Conservation (phyloP, 2,329 filamentous ascomycete species). For the Fusarium coicis region DNA sequence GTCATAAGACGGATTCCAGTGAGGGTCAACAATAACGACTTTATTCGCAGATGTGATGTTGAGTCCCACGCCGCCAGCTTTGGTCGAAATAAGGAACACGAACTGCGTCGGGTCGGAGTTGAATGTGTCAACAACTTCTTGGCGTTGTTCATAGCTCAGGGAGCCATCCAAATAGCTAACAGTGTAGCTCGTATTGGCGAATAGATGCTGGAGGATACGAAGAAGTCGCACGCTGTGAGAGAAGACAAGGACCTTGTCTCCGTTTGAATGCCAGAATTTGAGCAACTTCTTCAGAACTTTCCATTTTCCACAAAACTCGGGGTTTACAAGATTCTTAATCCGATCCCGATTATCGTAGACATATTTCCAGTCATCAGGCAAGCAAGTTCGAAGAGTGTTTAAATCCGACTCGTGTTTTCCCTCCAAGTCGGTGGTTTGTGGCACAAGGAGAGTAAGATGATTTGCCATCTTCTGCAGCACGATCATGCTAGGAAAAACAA, state of each 20-base stretch:
- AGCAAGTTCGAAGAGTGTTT: conserved; percentile 75
- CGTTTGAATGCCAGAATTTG: conserved; percentile 87
- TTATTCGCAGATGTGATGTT: conserved; percentile 99
- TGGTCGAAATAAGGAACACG: conserved; percentile 94
- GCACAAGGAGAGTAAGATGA: conserved; percentile 89
- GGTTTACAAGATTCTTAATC: conserved; percentile 83
- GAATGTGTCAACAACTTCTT: conserved; percentile 87
- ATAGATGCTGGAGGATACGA: conserved; percentile 84
- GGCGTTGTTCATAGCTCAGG: conserved; percentile 84
- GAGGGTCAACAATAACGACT: conserved; percentile 95
- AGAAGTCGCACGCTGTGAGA: conserved; percentile 90
- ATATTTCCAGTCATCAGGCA: conserved; percentile 79
- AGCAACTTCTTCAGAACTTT: conserved; percentile 87
- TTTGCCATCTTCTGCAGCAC: conserved; percentile 90
- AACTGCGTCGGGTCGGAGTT: conserved; percentile 89
- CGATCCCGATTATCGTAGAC: conserved; percentile 81
- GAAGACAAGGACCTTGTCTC: conserved; percentile 95
- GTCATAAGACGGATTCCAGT: conserved; percentile 97
- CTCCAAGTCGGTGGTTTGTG: conserved; percentile 67
- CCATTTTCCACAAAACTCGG: conserved; percentile 97
- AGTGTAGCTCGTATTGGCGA: conserved; percentile 88
- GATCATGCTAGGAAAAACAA: conserved; percentile 87
- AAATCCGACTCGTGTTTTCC: conserved; percentile 85
- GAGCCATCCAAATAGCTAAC: conserved; percentile 91
- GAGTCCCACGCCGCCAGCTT: conserved; percentile 90